These are phyloP conservation scores for Hypericum perforatum DNA, from an alignment of 345 rosid species.

Conservation along the genomic window DNA sequence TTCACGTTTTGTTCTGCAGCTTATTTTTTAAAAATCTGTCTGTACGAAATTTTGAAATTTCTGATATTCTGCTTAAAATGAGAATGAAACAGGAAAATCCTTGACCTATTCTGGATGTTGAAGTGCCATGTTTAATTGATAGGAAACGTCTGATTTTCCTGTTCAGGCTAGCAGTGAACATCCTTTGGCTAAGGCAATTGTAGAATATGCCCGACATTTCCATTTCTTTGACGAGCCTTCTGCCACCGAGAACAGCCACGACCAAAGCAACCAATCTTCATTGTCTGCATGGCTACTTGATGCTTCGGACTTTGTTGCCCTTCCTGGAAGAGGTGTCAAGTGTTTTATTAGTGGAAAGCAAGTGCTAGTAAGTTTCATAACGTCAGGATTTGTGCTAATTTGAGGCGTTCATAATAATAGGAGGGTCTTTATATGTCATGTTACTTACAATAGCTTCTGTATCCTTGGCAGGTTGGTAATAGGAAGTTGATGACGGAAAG, in stretches of 20 bases:
- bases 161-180: slow-evolving; percentile 95
- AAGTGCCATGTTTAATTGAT: too few relatives aligned
- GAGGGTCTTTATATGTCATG: background rate
- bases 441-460: slow-evolving; percentile 9
- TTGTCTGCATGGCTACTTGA: slow-evolving; percentile 67
- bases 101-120: too few relatives aligned
- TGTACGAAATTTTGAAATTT: too few relatives aligned
- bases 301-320: slow-evolving; percentile 58
- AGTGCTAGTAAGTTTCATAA: slow-evolving; percentile 43
- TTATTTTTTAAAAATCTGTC: too few relatives aligned
- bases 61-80: too few relatives aligned
- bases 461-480: slow-evolving; percentile 65
- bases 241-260: slow-evolving; percentile 24
- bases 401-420: background rate
- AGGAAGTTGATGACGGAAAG: slow-evolving; percentile 72
- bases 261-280: slow-evolving; percentile 24
- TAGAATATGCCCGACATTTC: slow-evolving; percentile 83
- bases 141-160: background rate
- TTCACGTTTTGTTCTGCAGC: too few relatives aligned
- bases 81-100: too few relatives aligned
- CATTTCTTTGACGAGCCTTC: slow-evolving; percentile 73
- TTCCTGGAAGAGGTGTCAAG: slow-evolving; percentile 86
- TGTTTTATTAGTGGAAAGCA: slow-evolving; percentile 56
- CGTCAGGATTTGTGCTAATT: background rate
- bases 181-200: slow-evolving; percentile 81